A percentile compares a stretch with the other conserved stretches of the same genome.
These are phyloP conservation scores for Chaetomidium leptoderma DNA, from an alignment of 495 filamentous ascomycete species.

Conservation along the genomic window DNA sequence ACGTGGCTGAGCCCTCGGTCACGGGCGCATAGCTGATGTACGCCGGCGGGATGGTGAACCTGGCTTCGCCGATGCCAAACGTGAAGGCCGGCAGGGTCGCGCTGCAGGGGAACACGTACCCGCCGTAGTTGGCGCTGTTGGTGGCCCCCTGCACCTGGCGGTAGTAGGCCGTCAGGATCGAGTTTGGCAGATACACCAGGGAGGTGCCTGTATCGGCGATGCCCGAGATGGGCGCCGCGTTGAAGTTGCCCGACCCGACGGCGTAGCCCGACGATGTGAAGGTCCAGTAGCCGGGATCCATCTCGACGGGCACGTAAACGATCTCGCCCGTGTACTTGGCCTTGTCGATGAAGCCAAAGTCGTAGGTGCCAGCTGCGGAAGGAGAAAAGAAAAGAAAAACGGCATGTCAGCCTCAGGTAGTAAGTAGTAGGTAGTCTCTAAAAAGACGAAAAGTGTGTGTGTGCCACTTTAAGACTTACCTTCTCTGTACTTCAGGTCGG, in stretches of 20 bases:
- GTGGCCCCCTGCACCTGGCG: constrained; percentile 49
- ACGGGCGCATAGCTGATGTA: constrained; percentile 56
- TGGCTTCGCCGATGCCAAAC: constrained; percentile 50
- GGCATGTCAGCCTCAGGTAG: not conserved
- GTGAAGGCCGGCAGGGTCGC: constrained; percentile 60
- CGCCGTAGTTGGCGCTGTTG: constrained; percentile 52
- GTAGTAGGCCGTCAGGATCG: constrained; percentile 64
- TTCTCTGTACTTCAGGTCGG: constrained; percentile 57
- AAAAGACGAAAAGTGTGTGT: too few species aligned
- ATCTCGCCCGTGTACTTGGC: constrained; percentile 61
- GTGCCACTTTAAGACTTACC: constrained; percentile 23
- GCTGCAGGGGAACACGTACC: constrained; percentile 66
- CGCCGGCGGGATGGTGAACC: constrained; percentile 50
- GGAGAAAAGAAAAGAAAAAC: not conserved
- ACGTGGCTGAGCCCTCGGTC: constrained; percentile 32
- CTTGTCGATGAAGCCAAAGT: constrained; percentile 70
- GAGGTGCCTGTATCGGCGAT: constrained; percentile 75
- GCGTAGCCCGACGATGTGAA: constrained; percentile 61
- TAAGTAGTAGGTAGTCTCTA: too few species aligned
- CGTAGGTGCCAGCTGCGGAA: constrained; percentile 57
- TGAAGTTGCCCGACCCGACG: constrained; percentile 47
- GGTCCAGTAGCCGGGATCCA: constrained; percentile 65
- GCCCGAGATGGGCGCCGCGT: constrained; percentile 40
- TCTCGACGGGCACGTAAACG: constrained; percentile 58
- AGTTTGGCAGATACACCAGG: constrained; percentile 58